phyloP scores from a whole-genome alignment of 164 flowering plant genomes.

The Cinnamomum micranthum region DNA sequence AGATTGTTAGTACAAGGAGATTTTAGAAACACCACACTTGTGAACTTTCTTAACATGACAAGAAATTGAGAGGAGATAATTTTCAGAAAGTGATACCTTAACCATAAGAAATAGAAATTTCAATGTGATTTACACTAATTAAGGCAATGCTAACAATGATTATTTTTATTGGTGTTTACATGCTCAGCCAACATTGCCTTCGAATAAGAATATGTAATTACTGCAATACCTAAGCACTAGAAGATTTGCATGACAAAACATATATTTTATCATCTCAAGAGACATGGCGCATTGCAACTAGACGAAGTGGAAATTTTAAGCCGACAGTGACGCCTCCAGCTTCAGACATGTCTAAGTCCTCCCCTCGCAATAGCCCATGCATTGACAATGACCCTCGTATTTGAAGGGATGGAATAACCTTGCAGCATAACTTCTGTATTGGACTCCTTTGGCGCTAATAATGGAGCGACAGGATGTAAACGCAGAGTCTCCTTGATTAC shows the following conservation, averaged over 20 bases:
- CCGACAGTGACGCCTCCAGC: neutral
- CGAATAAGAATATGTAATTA: no score
- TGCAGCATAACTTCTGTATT: neutral
- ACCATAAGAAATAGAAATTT: no score
- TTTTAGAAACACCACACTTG: no score
- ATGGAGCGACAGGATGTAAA: neutral
- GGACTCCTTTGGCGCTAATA: conserved; percentile 1
- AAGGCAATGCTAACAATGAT: no score
- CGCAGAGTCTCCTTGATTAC: neutral
- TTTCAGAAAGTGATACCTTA: no score
- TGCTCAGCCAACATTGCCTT: no score
- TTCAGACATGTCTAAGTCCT: neutral
- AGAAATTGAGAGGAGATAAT: no score
- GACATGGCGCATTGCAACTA: neutral
- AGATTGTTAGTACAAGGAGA: no score
- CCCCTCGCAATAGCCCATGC: neutral
- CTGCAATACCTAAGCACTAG: no score
- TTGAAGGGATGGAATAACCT: conserved; percentile 2
- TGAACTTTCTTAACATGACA: no score
- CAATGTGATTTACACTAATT: no score
- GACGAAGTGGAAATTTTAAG: neutral
- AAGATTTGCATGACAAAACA: neutral
- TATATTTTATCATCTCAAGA: neutral
- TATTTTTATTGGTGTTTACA: no score
- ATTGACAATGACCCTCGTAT: conserved; percentile 4